Evolutionary conservation across 805 yeast genomes (phyloP).

Genomic region (Suhomyces sp.): DNA sequence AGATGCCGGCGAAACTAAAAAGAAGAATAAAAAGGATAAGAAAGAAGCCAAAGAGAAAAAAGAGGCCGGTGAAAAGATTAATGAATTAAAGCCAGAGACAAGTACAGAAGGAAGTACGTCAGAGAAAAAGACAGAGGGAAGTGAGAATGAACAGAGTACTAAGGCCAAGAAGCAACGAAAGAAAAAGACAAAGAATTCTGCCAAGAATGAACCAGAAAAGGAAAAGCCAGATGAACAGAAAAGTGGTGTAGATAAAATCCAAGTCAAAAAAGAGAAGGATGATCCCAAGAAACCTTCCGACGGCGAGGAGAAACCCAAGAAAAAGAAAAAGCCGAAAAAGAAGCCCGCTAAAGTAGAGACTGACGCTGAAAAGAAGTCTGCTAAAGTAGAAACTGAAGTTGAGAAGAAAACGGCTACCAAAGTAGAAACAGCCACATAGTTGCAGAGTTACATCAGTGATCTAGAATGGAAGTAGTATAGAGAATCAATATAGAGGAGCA

Average conservation of each 20-base stretch:
- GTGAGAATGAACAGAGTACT: slow-evolving; percentile 2
- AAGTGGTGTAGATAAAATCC: neutral
- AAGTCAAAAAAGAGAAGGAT: slow-evolving; percentile 3
- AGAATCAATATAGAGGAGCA: neutral
- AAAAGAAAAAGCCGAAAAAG: neutral
- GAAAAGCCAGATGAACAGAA: slow-evolving; percentile 3
- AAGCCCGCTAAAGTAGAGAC: neutral
- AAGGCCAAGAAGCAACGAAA: neutral
- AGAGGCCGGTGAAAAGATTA: neutral
- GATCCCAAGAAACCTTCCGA: neutral
- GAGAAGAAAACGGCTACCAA: neutral
- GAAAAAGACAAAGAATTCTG: neutral
- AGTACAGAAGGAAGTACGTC: slow-evolving; percentile 1
- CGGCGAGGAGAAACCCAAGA: neutral
- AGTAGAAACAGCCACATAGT: neutral
- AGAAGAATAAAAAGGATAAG: neutral
- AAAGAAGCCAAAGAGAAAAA: neutral
- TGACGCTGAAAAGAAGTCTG: neutral
- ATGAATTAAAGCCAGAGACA: neutral
- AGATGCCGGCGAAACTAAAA: neutral
- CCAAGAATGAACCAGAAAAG: neutral
- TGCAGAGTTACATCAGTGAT: too few species aligned
- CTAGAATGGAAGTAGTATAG: too few species aligned
- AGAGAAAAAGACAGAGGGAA: slow-evolving; percentile 6
- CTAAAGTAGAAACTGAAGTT: neutral